phyloP scores from a whole-genome alignment of 208 protist genomes.

The Trypanosoma scelopori region DNA sequence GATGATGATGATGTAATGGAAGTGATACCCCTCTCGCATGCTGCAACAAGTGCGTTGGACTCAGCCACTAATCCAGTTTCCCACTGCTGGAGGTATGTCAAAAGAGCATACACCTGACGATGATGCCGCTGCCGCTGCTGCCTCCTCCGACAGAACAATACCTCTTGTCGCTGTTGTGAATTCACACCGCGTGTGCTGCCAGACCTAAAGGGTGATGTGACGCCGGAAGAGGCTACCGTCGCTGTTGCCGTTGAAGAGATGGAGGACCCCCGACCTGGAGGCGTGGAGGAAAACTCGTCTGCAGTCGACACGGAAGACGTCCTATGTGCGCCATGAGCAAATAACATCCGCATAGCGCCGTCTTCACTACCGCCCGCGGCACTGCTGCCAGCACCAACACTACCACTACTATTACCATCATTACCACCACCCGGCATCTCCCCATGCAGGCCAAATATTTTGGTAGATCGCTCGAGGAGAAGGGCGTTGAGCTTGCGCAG shows the following conservation, averaged over 20 bases:
- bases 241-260: slow-evolving; percentile 5
- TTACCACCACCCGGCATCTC: slow-evolving; percentile 16
- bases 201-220: neutral
- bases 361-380: neutral
- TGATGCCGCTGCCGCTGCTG: slow-evolving; percentile 25
- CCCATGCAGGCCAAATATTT: slow-evolving; percentile 36
- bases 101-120: slow-evolving; percentile 35
- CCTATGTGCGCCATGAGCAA: neutral
- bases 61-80: slow-evolving; percentile 32
- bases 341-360: neutral
- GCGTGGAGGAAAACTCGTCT: neutral
- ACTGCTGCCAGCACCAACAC: no score
- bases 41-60: neutral
- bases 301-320: neutral
- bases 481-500: slow-evolving; percentile 37
- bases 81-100: slow-evolving; percentile 58
- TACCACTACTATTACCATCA: neutral
- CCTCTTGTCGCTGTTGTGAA: neutral
- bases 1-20: neutral
- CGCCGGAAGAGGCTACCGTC: neutral
- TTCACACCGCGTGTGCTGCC: neutral
- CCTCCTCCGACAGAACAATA: neutral
- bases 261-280: neutral
- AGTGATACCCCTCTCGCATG: slow-evolving; percentile 6
- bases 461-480: slow-evolving; percentile 37